Base-by-base conservation (phyloP, 495 filamentous ascomycete species). In the Barbatosphaeria neglecta region DNA sequence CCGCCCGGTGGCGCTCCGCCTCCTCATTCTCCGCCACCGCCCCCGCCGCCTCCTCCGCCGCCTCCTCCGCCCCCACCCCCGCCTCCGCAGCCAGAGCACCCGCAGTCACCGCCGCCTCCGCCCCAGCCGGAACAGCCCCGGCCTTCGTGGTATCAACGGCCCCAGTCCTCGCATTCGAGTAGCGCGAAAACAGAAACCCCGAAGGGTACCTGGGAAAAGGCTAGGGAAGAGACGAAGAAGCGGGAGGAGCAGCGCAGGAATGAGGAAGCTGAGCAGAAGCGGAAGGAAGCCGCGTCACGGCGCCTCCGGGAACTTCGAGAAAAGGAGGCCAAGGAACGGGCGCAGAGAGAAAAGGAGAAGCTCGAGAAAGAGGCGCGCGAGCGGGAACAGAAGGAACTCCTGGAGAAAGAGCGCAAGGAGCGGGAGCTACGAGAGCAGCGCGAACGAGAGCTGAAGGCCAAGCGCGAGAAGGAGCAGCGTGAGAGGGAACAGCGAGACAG, bases 181-280 rank as follows among this genome's bases (percentile, higher is more conserved):
- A 43, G 47, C 5, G 48, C 50, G 17, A 60, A 50, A 41, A 20
- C 48, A 18, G 50, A 60, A 9, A 54, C 61, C 40, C 64, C 56
- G 19, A 76, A 69, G 47, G 73, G 69, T 8, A 72, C 74, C 8
- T 84, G 82, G 81, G 81, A 87, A 53, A 83, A 74, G 50, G 84
- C 80, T 3, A 67, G 78, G 45, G 83, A 88, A 57, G 86, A 90
- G 51, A 79, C 76, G 39, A 64, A 73, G 27, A 70, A 69, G 41
- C 70, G 71, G 41, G 78, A 80, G 47, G 80, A 83, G 45, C 79
- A 80, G 52, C 68, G 73, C 11, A 82, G 81, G 45, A 63, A 61
- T 3, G 68, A 57, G 47, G 73, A 76, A 43, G 70, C 65, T 9
- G 69, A 72, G 38, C 53, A 58, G 35, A 73, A 70, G 48, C 58